Conservation (phyloP, 208 protist species). For the Leishmania tarentolae region DNA sequence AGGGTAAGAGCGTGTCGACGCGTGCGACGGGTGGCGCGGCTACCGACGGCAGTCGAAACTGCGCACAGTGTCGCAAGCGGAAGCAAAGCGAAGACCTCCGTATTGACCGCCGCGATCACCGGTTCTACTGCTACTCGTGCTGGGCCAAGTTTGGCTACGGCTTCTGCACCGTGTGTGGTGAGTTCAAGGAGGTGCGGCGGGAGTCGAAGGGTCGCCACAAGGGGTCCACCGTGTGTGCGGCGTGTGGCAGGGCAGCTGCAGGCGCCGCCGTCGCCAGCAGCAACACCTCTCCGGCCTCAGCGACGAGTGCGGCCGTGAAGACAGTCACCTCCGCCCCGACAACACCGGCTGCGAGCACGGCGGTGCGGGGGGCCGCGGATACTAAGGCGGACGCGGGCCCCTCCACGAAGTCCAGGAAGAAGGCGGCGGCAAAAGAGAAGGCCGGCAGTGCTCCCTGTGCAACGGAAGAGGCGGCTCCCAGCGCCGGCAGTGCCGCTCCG, state of each 20-base stretch:
- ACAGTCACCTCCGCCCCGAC: not conserved
- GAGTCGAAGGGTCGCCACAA: constrained; percentile 43
- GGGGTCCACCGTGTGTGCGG: constrained; percentile 48
- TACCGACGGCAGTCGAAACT: constrained; percentile 16
- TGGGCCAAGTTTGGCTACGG: constrained; percentile 69
- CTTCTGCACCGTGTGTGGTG: constrained; percentile 66
- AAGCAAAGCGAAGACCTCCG: constrained; percentile 74
- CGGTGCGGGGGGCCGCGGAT: not conserved
- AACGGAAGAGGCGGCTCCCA: not conserved
- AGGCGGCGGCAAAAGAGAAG: constrained; percentile 4
- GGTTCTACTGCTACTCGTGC: constrained; percentile 79
- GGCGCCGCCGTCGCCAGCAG: not conserved
- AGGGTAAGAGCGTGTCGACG: not conserved
- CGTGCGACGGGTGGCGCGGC: constrained; percentile 7
- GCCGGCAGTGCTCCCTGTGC: not conserved
- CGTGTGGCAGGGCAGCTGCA: constrained; percentile 8
- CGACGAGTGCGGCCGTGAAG: not conserved
- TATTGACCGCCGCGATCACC: constrained; percentile 47
- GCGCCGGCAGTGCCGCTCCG: not conserved
- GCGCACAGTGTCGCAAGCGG: constrained; percentile 56
- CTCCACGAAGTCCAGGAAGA: constrained; percentile 11
- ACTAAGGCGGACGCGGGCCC: not conserved
- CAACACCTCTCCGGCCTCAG: not conserved
- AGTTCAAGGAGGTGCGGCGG: constrained; percentile 65
- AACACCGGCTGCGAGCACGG: constrained; percentile 1